Evolutionary conservation across 805 yeast genomes (phyloP), one percentile per base, ranked within the genome.

Genomic region (Starmerella bombicola): DNA sequence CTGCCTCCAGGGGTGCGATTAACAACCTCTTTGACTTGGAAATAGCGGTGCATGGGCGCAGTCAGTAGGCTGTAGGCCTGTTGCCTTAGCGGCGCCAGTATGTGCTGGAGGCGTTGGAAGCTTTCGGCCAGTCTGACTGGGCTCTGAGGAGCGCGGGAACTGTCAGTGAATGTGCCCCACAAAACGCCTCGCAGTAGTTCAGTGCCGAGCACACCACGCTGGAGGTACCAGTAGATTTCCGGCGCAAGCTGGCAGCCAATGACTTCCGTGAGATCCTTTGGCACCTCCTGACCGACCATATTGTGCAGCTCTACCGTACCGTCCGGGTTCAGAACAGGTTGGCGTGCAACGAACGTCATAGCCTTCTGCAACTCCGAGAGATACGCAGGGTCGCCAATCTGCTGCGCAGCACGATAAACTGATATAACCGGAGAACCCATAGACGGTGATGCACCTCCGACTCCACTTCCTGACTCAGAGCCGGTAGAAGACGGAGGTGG

Each of bases 201-300:
- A 5, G 78, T 62, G 6, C 77, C 72, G 10, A 80, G 63, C 19
- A 86, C 56, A 1, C 96, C 97, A 43, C 80, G 59, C 1, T 93
- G 78, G 55, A 74, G 74, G 59, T 84, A 91, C 56, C 78, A 85
- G 54, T 74, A 78, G 31, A 80, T 68, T 60, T 86, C 97, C 40
- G 83, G 80, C 2, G 96, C 93, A 38, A 91, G 65, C 55, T 86
- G 73, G 58, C 80, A 83, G 8, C 93, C 84, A 36, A 91, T 69
- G 35, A 85, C 71, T 34, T 78, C 85, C 56, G 82, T 91, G 10
- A 82, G 65, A 58, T 85, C 93, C 46, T 74, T 72, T 3, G 97
- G 96, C 35, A 79, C 62, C 6, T 41, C 45, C 40, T 63, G 63
- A 29, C 65, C 66, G 39, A 64, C 70, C n/a, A 60, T 62, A 19